These are phyloP conservation scores for Pythium insidiosum DNA, from an alignment of 352 stramenopile genomes.

Conservation along the genomic window DNA sequence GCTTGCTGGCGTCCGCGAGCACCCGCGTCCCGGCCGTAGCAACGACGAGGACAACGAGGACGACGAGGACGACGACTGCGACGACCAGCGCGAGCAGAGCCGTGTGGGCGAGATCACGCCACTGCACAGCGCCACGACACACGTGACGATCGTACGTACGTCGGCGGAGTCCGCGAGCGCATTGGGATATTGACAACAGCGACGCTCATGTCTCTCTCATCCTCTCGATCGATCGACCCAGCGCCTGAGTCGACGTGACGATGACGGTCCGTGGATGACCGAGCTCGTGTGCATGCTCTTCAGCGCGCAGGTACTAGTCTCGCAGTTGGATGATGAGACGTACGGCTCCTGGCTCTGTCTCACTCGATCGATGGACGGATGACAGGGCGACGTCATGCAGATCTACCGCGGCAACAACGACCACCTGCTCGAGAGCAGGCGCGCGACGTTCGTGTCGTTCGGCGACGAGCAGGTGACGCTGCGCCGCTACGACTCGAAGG, in stretches of 20 bases:
- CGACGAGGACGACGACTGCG: background rate
- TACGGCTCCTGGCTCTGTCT: background rate
- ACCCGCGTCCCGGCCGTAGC: too few species aligned
- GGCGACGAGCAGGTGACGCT: constrained; percentile 24
- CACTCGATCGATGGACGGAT: background rate
- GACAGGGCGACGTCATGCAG: constrained; percentile 37
- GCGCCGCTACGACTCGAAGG: constrained; percentile 26
- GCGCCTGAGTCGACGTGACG: background rate
- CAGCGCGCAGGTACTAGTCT: constrained; percentile 29
- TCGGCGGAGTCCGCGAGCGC: background rate
- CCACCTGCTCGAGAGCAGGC: too few species aligned
- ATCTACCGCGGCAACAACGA: constrained; percentile 18
- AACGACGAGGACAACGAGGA: background rate
- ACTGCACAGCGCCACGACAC: background rate
- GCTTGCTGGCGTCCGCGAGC: too few species aligned
- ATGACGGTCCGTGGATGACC: constrained; percentile 28
- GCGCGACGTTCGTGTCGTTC: too few species aligned
- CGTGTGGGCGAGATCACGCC: background rate
- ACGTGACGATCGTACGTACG: background rate
- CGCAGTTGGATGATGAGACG: background rate
- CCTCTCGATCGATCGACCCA: too few species aligned
- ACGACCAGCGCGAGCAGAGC: too few species aligned
- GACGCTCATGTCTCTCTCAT: too few species aligned
- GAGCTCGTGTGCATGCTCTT: constrained; percentile 45
- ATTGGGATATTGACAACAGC: background rate